Base-by-base conservation (phyloP, 257 asterid species). In the Phtheirospermum japonicum region DNA sequence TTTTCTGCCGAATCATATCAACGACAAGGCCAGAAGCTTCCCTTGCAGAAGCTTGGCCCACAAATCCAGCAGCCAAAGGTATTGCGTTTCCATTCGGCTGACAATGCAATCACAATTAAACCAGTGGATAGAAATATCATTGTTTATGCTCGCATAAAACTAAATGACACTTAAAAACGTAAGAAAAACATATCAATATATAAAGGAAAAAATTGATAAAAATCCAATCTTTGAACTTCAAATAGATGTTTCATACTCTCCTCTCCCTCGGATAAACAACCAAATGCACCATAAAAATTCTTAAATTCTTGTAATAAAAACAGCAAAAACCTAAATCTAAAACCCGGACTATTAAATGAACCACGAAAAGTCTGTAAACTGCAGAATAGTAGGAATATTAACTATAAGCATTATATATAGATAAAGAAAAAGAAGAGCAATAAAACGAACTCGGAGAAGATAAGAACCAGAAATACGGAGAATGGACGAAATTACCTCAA, bases 1-100 rank as follows among this genome's bases (percentile, higher is more conserved):
- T 92, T 80, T 89, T 92, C 66, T 92, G 97, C 37, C 95, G 89
- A 61, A 92, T 89, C 99, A 92, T 92, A 77, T 87, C 95, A 50
- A 92, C 97, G 30, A 92, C 95, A 52, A 92, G 94, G 23, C 99
- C 96, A 37, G 78, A 60, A 50, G 96, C 99, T 77, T 92, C 99
- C 76, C 99, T 85, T 1, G 97, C 99, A 1, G 89, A 61, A 23
- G 86, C 86, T 80, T 92, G 99, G 10, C 99, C 99, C 62, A 92
- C 97, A 66, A 92, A 89, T 16, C 98, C 98, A 72, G 97, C 83
- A 67, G 98, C 98, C 88, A 89, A 67, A 48, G 89, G 85, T 68
- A 83, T 8, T 57, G 97, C 95, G 51, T 43, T 89, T 57, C 99
- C 97, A 83, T 77, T 77, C 70, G 88, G 85, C 97, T 76, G 59